Evolutionary conservation across 805 yeast genomes (phyloP).

Genomic region (Isabelozyma pseudorhagii): DNA sequence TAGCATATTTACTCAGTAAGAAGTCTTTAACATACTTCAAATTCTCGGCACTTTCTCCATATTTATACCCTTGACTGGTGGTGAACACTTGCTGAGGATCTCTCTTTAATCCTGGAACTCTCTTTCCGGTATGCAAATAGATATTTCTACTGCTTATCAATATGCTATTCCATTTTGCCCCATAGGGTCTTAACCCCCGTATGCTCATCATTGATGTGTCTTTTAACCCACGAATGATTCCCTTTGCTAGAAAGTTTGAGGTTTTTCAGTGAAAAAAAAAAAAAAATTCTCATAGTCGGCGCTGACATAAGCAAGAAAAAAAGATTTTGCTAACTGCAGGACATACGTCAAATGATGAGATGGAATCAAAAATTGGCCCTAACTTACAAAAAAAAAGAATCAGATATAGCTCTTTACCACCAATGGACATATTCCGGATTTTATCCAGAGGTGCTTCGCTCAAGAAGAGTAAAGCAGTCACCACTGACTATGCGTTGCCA

Average conservation of each 20-base stretch:
- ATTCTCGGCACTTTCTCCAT: constrained; percentile 51
- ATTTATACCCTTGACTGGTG: constrained; percentile 35
- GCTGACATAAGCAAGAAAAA: neutral
- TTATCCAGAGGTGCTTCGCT: constrained; percentile 83
- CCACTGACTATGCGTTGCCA: constrained; percentile 40
- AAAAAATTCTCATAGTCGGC: neutral
- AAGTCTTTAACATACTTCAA: constrained; percentile 47
- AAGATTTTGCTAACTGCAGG: neutral
- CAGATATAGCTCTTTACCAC: neutral
- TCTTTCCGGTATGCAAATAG: constrained; percentile 46
- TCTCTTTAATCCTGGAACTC: constrained; percentile 70
- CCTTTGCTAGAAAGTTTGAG: neutral
- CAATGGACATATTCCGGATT: constrained; percentile 86
- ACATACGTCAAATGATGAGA: neutral
- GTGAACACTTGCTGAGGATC: constrained; percentile 55
- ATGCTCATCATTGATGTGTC: neutral
- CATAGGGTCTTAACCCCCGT: neutral
- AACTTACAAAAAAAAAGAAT: neutral
- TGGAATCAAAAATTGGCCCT: neutral
- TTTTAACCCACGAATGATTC: neutral
- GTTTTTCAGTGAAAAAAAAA: neutral
- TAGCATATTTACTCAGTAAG: constrained; percentile 43
- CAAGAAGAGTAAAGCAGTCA: constrained; percentile 49
- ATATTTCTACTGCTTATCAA: constrained; percentile 17
- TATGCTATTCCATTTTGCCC: neutral